Evolutionary conservation across 2,329 filamentous ascomycete genomes (phyloP), one percentile per base, ranked within the genome.

Genomic region (Penicillium hesseltinei): DNA sequence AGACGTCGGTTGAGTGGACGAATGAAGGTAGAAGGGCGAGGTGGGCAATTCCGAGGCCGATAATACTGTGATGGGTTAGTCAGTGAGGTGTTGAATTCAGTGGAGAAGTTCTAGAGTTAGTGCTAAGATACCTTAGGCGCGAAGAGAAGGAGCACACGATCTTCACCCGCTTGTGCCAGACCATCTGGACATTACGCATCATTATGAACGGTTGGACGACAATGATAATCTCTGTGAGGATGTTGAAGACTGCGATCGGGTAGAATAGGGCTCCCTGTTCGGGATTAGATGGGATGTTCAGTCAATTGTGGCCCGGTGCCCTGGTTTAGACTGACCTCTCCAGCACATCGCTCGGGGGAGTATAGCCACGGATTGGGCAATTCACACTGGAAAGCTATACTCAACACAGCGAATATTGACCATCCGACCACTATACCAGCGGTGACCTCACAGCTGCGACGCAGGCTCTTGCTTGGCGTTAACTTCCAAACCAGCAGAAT

Each of bases 151-250:
- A 62, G 23, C 48, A 57, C 23, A 67, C 54, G n/a, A 68, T 64
- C 48, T 65, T 64, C 4, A 66, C 35, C 5, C 65, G 58, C 50
- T 64, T 63, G 10, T 42, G 8, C 43, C 19, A 47, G 21, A 27
- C 51, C 58, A 69, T 58, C 38, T 68, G 66, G 10, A 70, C 64
- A 42, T 65, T 62, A 15, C 53, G 61, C 58, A 69, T 64, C 61
- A 68, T 67, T 9, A 64, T 48, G 51, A 69, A 67, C 2, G 65
- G 63, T 9, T 57, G 43, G n/a, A 59, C 25, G 23, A 61, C 47
- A 25, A 68, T 55, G 17, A 59, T 33, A 2, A 58, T 47, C 27
- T 69, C 67, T 23, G 56, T 65, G 27, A 64, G 42, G 27, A 68
- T 62, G 31, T 65, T 64, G 21, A 60, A 19, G 13, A 54, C 44